Base-by-base conservation (phyloP, 2,329 filamentous ascomycete genomes). In the Penicillium sp. region DNA sequence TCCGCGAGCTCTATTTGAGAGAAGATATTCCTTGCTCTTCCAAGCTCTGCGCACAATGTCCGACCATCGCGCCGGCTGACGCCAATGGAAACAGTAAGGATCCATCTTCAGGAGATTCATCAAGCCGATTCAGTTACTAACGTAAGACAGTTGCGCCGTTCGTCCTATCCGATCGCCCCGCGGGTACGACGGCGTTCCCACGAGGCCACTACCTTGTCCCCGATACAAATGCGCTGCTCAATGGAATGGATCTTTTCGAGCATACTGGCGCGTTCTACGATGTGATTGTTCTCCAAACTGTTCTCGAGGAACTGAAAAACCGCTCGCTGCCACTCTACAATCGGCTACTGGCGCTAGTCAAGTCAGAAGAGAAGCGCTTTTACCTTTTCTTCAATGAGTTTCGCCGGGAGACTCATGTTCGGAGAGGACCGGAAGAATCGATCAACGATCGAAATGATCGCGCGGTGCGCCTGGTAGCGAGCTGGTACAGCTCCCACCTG, bases 381-480 rank as follows among this genome's bases (percentile, higher is more conserved):
- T 96, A 97, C 65, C 89, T 99, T 44, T 99, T 99, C 70, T 97
- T 97, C 81, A 99, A 99, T 69, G 93, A 99, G 63, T 99, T 99
- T 66, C 82, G 92, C 43, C 77, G 91, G 33, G 95, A 99, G 70
- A 99, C 93, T 0, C 88, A 95, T 64, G 82, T 96, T 40, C 74
- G 80, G 25, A 80, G 93, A 54, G 80, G 84, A 16, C 71, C 79
- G 5, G 86, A 88, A 31, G 93, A 99, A 75, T 87, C 82, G 3
- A 93, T 99, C 72, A 99, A 99, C 67, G 93, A 99, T 69, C 82
- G 93, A 46, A 99, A 99, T 65, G 95, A 99, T 69, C 84, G 91
- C 54, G 90, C 93, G 37, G 89, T 99, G 27, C 81, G 93, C 40
- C 82, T 80, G 60, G 89, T 92, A 1, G 89, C 91, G 43, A 82